Conservation (phyloP, 2,329 filamentous ascomycete genomes). For the Fusarium neocosmosporiellum region DNA sequence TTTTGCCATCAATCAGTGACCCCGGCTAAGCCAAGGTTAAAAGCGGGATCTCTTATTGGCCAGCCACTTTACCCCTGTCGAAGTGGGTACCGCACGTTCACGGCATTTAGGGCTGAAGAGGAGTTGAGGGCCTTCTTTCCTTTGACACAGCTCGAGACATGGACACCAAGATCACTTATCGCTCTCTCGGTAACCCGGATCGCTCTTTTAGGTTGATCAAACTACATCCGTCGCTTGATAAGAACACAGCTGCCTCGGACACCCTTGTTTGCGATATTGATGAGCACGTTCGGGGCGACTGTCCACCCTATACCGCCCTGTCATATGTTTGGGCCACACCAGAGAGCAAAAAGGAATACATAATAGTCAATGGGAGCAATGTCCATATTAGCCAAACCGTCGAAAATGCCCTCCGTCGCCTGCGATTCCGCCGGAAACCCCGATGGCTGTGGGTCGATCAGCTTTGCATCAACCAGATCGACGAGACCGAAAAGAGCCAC, state of each 20-base stretch:
- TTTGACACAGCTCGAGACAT: background rate
- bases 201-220: background rate
- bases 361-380: background rate
- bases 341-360: background rate
- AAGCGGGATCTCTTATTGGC: background rate
- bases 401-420: background rate
- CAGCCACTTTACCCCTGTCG: background rate
- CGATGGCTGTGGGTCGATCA: conserved; percentile 23
- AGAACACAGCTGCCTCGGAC: background rate
- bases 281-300: background rate
- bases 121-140: background rate
- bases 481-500: conserved; percentile 15
- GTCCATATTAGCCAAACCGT: background rate
- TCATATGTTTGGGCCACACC: conserved; percentile 14
- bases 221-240: background rate
- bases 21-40: background rate
- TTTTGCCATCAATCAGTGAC: background rate
- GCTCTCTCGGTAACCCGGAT: background rate
- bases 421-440: background rate
- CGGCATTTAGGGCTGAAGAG: background rate
- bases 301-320: conserved; percentile 10
- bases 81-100: background rate
- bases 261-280: background rate
- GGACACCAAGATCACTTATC: background rate
- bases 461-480: conserved; percentile 24